Evolutionary conservation across 257 asterid species (phyloP).

Genomic region (Lycium barbarum): DNA sequence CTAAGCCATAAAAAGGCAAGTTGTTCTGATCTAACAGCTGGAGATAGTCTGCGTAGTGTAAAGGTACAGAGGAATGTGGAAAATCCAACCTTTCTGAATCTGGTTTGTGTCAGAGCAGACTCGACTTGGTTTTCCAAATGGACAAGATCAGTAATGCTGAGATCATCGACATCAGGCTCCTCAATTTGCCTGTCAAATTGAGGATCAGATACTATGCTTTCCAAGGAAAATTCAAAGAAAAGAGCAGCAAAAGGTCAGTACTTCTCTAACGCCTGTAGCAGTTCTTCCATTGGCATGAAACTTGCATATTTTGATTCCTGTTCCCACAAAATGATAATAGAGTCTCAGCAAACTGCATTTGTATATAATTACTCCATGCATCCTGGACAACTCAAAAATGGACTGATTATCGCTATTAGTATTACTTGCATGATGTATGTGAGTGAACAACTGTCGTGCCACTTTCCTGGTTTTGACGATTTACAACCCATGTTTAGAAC

Average conservation of each 20-base stretch:
- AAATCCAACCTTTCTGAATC: conserved; percentile 52
- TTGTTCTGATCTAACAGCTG: neutral
- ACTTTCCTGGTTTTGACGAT: neutral
- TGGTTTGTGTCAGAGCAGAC: conserved; percentile 54
- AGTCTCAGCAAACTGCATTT: neutral
- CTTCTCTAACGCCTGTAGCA: conserved; percentile 61
- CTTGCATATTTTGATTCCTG: conserved; percentile 37
- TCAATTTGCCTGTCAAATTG: conserved; percentile 45
- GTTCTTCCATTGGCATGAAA: conserved; percentile 47
- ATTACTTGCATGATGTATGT: neutral
- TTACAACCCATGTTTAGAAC: neutral
- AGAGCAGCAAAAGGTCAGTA: conserved; percentile 30
- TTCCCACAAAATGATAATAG: conserved; percentile 38
- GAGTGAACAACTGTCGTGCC: neutral
- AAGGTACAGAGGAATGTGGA: conserved; percentile 21
- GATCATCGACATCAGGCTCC: conserved; percentile 47
- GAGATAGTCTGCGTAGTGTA: conserved; percentile 7
- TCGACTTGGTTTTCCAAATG: conserved; percentile 57
- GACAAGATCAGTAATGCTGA: conserved; percentile 49
- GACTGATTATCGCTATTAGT: neutral
- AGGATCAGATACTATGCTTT: neutral
- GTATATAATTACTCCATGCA: neutral
- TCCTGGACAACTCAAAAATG: neutral
- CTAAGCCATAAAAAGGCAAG: neutral
- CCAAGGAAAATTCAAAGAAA: neutral